Percentiles rank a stretch among this genome's conserved stretches.
These are phyloP conservation scores for Neopestalotiopsis sp. DNA, from an alignment of 2,329 filamentous ascomycete species.

Conservation along the genomic window DNA sequence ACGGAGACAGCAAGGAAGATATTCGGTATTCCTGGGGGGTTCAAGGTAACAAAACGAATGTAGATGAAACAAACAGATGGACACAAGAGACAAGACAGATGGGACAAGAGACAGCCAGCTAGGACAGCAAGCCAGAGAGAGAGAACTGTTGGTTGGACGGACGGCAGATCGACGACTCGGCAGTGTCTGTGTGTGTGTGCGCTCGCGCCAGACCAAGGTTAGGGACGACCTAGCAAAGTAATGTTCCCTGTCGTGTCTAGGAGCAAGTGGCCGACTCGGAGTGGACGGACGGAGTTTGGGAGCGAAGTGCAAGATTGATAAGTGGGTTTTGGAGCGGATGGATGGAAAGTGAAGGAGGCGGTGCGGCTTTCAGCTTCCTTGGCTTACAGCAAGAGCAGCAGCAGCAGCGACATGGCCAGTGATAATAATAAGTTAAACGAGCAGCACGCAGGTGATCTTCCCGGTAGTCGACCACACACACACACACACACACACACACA, in stretches of 20 bases:
- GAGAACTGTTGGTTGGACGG: neutral
- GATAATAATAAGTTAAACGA: constrained; percentile 1
- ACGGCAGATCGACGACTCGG: neutral
- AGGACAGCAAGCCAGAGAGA: neutral
- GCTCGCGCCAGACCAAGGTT: neutral
- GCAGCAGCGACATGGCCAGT: neutral
- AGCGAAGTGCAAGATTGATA: neutral
- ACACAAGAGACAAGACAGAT: neutral
- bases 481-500: too few relatives aligned
- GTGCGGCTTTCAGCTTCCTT: constrained; percentile 2
- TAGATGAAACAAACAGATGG: neutral
- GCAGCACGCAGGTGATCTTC: neutral
- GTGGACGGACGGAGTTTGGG: neutral
- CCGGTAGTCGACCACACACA: neutral
- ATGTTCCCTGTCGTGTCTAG: neutral
- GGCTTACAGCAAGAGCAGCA: neutral
- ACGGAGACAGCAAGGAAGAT: neutral
- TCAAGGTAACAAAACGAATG: neutral
- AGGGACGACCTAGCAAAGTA: neutral
- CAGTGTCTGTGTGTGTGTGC: neutral
- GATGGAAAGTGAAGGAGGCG: neutral
- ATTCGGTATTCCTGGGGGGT: neutral
- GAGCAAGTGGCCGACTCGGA: neutral
- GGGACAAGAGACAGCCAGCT: neutral
- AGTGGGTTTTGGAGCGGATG: constrained; percentile 3